Conservation (phyloP, 257 asterid genomes). For the Ilex aquifolium region DNA sequence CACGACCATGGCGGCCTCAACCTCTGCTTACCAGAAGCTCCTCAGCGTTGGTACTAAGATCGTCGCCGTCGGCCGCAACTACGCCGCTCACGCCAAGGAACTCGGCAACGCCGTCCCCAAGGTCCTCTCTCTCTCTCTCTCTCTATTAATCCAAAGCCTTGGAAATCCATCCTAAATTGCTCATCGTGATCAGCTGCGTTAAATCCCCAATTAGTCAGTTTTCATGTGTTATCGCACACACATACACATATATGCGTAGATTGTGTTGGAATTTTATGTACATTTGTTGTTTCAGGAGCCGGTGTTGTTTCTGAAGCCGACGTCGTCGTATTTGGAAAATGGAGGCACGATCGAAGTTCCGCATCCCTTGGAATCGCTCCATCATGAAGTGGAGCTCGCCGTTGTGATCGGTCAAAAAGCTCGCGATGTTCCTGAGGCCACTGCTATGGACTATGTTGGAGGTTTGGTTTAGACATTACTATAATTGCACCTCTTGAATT, state of each 20-base stretch:
- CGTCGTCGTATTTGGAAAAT: slow-evolving; percentile 78
- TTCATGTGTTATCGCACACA: too few species aligned
- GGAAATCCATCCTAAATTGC: too few species aligned
- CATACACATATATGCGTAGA: too few species aligned
- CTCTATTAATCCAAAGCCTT: background rate
- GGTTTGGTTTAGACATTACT: slow-evolving; percentile 27
- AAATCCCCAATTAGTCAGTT: too few species aligned
- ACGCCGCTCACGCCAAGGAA: slow-evolving; percentile 95
- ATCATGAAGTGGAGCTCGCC: slow-evolving; percentile 97
- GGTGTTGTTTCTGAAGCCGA: slow-evolving; percentile 92
- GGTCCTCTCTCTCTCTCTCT: slow-evolving; percentile 18
- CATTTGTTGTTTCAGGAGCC: slow-evolving; percentile 54
- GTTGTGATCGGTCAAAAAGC: slow-evolving; percentile 83
- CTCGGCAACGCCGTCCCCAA: slow-evolving; percentile 93
- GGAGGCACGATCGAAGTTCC: slow-evolving; percentile 92
- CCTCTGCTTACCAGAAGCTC: slow-evolving; percentile 65
- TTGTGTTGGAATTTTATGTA: background rate
- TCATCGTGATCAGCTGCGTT: too few species aligned
- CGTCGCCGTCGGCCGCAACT: slow-evolving; percentile 93
- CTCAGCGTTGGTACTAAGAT: slow-evolving; percentile 70
- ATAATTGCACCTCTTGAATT: background rate
- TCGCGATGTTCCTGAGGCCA: slow-evolving; percentile 74
- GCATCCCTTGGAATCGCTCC: slow-evolving; percentile 65
- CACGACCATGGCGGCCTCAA: slow-evolving; percentile 43
- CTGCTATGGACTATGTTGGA: slow-evolving; percentile 84